These are phyloP conservation scores for Boletus pseudopeckii DNA, from an alignment of 768 basidiomycete species.

Conservation along the genomic window DNA sequence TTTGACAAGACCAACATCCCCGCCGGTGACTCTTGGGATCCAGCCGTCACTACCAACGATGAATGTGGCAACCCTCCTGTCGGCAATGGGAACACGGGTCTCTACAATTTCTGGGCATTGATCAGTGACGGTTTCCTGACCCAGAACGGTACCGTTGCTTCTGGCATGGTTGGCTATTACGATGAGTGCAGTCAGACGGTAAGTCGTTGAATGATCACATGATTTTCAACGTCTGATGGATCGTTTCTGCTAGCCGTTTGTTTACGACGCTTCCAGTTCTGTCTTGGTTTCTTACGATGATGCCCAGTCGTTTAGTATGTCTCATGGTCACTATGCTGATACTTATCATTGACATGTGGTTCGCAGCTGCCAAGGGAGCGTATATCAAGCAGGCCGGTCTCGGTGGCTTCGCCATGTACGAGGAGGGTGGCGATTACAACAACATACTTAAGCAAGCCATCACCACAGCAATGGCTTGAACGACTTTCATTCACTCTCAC, in stretches of 20 bases:
- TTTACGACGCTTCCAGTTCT: slow-evolving; percentile 53
- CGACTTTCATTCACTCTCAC: slow-evolving; percentile 2
- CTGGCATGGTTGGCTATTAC: slow-evolving; percentile 50
- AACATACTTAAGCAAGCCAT: slow-evolving; percentile 36
- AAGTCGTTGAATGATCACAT: slow-evolving; percentile 17
- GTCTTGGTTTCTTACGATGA: slow-evolving; percentile 69
- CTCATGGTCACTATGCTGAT: not conserved
- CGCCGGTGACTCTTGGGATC: slow-evolving; percentile 57
- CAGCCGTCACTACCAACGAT: slow-evolving; percentile 42
- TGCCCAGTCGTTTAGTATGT: slow-evolving; percentile 51
- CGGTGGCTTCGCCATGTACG: slow-evolving; percentile 44
- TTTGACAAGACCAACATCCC: slow-evolving; percentile 46
- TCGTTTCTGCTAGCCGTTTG: slow-evolving; percentile 49
- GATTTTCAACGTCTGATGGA: slow-evolving; percentile 2
- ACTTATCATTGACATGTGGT: not conserved
- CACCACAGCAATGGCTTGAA: slow-evolving; percentile 22
- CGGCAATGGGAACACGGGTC: slow-evolving; percentile 45
- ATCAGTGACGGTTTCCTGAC: slow-evolving; percentile 54
- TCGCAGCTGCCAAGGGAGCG: slow-evolving; percentile 40
- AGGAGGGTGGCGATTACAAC: slow-evolving; percentile 42
- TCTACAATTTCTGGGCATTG: slow-evolving; percentile 63
- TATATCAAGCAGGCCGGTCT: slow-evolving; percentile 37
- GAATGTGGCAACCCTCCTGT: slow-evolving; percentile 53
- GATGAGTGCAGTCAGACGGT: slow-evolving; percentile 77
- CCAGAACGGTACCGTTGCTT: slow-evolving; percentile 43